These are phyloP conservation scores for Pleurotus ostreatus DNA, from an alignment of 768 basidiomycete species.

Conservation along the genomic window DNA sequence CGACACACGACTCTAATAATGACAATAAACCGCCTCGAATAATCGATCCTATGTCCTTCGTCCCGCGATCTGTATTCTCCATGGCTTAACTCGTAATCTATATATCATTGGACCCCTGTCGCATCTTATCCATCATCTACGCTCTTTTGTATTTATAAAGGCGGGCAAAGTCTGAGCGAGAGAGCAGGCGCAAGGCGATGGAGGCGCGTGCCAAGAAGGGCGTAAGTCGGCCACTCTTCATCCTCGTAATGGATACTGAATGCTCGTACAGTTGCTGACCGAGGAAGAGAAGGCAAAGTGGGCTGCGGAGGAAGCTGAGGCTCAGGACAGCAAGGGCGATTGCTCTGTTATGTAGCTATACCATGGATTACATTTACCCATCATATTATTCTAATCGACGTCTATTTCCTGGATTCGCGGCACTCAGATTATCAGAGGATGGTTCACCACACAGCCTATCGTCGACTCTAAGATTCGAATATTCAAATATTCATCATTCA, in stretches of 20 bases:
- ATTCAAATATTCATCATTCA: too few species aligned
- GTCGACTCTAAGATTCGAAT: too few species aligned
- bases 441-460: too few species aligned
- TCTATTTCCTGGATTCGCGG: too few species aligned
- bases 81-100: slow-evolving; percentile 43
- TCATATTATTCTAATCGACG: too few species aligned
- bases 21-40: slow-evolving; percentile 16
- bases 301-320: slow-evolving; percentile 39
- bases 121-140: background rate
- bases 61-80: slow-evolving; percentile 66
- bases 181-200: slow-evolving; percentile 68
- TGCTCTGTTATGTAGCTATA: slow-evolving; percentile 39
- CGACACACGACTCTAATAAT: slow-evolving; percentile 28
- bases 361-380: too few species aligned
- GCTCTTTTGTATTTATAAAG: slow-evolving; percentile 28
- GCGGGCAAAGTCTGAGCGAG: slow-evolving; percentile 71
- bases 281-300: slow-evolving; percentile 52
- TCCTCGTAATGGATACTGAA: background rate
- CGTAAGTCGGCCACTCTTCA: slow-evolving; percentile 32
- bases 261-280: slow-evolving; percentile 28
- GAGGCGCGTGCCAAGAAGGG: slow-evolving; percentile 73
- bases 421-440: too few species aligned
- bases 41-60: slow-evolving; percentile 47
- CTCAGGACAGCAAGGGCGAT: slow-evolving; percentile 27
- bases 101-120: background rate